phyloP scores from a whole-genome alignment of 2,329 filamentous ascomycete genomes.

The Anthostomella pinea region DNA sequence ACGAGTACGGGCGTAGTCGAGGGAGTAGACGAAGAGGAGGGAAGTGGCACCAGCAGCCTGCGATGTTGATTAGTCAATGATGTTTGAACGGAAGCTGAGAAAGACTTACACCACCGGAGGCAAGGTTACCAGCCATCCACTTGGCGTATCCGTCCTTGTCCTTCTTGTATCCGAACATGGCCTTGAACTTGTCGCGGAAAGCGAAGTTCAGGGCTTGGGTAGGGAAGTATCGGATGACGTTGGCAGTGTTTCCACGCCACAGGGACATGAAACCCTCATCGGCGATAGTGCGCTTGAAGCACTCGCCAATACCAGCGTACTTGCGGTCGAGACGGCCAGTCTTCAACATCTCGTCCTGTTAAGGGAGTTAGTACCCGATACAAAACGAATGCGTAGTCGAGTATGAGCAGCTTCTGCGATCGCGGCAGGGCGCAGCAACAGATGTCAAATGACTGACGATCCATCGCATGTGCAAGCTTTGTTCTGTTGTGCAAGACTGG shows the following conservation, averaged over 20 bases:
- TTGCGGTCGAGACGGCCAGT: slow-evolving; percentile 95
- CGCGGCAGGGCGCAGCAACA: no score
- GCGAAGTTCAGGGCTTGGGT: slow-evolving; percentile 99
- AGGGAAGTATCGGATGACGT: slow-evolving; percentile 99
- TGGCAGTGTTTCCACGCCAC: slow-evolving; percentile 99
- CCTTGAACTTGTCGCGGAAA: slow-evolving; percentile 99
- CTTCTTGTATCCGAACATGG: slow-evolving; percentile 99
- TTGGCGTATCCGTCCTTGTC: slow-evolving; percentile 95
- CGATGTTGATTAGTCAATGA: slow-evolving; percentile 29
- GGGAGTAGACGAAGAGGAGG: slow-evolving; percentile 99
- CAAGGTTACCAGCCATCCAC: slow-evolving; percentile 99
- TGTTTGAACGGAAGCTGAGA: not conserved
- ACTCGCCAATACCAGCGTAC: slow-evolving; percentile 91
- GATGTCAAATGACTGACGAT: no score
- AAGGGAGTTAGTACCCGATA: slow-evolving; percentile 29
- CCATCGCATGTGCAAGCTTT: not conserved
- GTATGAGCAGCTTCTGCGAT: no score
- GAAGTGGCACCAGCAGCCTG: slow-evolving; percentile 98
- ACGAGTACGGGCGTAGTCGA: slow-evolving; percentile 99
- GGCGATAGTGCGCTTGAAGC: slow-evolving; percentile 88
- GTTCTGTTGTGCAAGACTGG: slow-evolving; percentile 5
- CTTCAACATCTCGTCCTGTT: slow-evolving; percentile 99
- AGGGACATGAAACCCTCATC: slow-evolving; percentile 92
- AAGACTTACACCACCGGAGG: slow-evolving; percentile 92
- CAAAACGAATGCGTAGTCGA: no score